A percentile compares a stretch with the other conserved stretches of the same genome.
phyloP scores from a whole-genome alignment of 2,329 filamentous ascomycete genomes.

The Fusarium longipes region DNA sequence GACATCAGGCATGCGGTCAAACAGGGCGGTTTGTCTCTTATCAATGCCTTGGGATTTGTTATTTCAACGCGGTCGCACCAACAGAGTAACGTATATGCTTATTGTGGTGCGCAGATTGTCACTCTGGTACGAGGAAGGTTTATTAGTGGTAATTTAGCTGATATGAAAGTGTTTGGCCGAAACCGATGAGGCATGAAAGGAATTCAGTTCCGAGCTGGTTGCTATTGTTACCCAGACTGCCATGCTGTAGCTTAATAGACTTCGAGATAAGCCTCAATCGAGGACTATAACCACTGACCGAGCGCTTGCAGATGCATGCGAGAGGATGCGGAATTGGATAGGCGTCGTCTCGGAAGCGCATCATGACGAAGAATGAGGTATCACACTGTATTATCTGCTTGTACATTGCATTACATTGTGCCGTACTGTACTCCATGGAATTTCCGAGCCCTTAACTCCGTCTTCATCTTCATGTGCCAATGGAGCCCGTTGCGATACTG shows the following conservation, averaged over 20 bases:
- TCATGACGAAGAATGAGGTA: constrained; percentile 27
- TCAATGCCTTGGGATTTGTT: constrained; percentile 17
- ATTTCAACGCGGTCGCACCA: background rate
- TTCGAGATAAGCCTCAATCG: constrained; percentile 35
- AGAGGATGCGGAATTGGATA: constrained; percentile 29
- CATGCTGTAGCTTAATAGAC: constrained; percentile 1
- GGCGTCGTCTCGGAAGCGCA: constrained; percentile 25
- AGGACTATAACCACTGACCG: constrained; percentile 19
- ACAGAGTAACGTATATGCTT: background rate
- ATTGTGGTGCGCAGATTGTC: background rate
- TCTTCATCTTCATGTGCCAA: constrained; percentile 19
- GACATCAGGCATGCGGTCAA: constrained; percentile 23
- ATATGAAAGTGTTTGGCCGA: constrained; percentile 6
- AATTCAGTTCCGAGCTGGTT: constrained; percentile 3
- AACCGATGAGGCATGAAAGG: constrained; percentile 3
- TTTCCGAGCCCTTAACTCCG: constrained; percentile 2
- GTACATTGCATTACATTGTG: constrained; percentile 14
- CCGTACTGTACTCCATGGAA: background rate
- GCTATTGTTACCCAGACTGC: constrained; percentile 2
- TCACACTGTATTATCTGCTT: constrained; percentile 11
- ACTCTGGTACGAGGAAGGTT: constrained; percentile 13
- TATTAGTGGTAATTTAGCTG: constrained; percentile 11
- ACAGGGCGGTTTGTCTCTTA: constrained; percentile 30
- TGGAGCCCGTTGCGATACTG: background rate
- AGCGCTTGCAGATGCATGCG: constrained; percentile 24